Evolutionary conservation across 2,329 filamentous ascomycete species (phyloP), one percentile per base, ranked within the genome.

Genomic region (Pochonia chlamydosporia): DNA sequence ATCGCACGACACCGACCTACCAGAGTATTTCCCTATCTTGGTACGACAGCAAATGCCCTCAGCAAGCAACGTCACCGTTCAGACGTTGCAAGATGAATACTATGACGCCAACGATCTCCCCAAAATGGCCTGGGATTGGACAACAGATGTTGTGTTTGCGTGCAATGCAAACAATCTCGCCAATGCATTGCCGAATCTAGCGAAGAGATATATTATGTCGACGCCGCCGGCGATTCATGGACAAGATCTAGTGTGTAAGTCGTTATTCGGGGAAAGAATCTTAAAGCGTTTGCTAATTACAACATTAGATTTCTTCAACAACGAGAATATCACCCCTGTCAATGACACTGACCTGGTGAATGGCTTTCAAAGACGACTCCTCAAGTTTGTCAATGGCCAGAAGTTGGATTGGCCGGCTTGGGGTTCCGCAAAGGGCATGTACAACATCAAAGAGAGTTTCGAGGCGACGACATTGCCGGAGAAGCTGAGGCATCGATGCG

Each of bases 111-210:
- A 36, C 4, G 40, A 42, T 8, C 49, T 49, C 5, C 43, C 35
- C 10, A 39, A 53, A 43, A 33, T 57, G 25, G 55, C 56, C 9
- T 57, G 55, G 54, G 55, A 58, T 24, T 57, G 52, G 54, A 57
- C 54, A 13, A 56, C 52, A 14, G 54, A 58, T 18, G 46, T 48
- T 3, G 44, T 54, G n/a, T 57, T 55, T 43, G 48, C 52, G 3
- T 58, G 55, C 44, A 56, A 50, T 40, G 50, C 51, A 13, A 44
- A 48, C 26, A 54, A 52, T 44, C 16, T 58, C 3, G 55, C 55
- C 35, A 47, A 49, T 18, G 51, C 49, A 10, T 35, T 48, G 10
- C 41, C 46, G 16, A 42, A 47, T 21, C 42, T 30, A 13, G 24
- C 53, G 0, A 40, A 35, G 9, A 40, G 49, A 11, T 56, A 49